Evolutionary conservation across 768 basidiomycete genomes (phyloP).

Genomic region (Podaxis sp.): DNA sequence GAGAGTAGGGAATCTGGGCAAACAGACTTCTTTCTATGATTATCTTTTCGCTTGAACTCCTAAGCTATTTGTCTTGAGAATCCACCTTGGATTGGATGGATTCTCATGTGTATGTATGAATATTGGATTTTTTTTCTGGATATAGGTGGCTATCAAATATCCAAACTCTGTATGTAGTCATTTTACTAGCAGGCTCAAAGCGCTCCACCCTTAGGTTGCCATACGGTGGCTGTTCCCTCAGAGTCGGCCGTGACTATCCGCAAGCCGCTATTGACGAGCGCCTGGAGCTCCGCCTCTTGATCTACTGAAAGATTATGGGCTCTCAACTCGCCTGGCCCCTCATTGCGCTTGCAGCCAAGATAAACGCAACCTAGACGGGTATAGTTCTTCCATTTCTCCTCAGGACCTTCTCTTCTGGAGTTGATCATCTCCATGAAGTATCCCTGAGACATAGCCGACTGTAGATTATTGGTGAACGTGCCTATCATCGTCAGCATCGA

Average conservation of each 20-base stretch:
- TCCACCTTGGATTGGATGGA: too few species aligned
- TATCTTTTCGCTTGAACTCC: slow-evolving; percentile 24
- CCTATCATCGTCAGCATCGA: not conserved
- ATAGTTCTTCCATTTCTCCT: not conserved
- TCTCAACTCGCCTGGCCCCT: not conserved
- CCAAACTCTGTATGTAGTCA: too few species aligned
- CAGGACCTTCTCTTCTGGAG: not conserved
- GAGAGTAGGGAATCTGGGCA: slow-evolving; percentile 15
- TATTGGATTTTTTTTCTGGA: too few species aligned
- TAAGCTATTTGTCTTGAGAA: not conserved
- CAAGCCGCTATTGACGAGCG: not conserved
- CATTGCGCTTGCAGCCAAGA: not conserved
- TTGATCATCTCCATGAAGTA: not conserved
- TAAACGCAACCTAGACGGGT: not conserved
- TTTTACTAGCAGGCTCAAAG: not conserved
- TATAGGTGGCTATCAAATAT: too few species aligned
- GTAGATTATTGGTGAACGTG: not conserved
- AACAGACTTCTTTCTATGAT: slow-evolving; percentile 24
- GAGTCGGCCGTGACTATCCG: not conserved
- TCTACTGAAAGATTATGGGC: not conserved
- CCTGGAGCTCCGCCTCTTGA: not conserved
- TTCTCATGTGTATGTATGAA: too few species aligned
- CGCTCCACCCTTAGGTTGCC: not conserved
- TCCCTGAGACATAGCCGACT: not conserved
- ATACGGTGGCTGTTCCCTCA: not conserved